Conservation (phyloP, 2,329 filamentous ascomycete species). For the Colletotrichum plurivorum region DNA sequence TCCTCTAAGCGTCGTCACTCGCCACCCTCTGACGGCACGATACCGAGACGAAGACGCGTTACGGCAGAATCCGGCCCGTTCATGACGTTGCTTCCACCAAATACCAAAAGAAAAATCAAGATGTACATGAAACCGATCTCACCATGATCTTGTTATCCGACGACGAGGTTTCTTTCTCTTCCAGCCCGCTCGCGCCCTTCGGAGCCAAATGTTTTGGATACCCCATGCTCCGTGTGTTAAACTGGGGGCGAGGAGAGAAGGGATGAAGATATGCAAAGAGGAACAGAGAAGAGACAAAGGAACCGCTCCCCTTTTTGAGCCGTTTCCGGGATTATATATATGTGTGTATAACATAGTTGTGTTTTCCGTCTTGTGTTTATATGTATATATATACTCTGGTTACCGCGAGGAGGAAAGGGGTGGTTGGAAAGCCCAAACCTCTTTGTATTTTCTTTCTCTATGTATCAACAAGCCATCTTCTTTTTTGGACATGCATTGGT, state of each 20-base stretch:
- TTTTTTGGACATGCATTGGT: background rate
- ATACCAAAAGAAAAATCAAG: background rate
- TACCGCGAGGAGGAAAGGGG: background rate
- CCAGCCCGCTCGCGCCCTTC: background rate
- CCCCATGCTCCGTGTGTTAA: background rate
- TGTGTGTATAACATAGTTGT: conserved; percentile 16
- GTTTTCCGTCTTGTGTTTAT: conserved; percentile 11
- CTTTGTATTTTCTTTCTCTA: conserved; percentile 3
- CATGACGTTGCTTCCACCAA: conserved; percentile 6
- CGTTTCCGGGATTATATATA: conserved; percentile 8
- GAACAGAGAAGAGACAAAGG: no score
- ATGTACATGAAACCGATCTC: conserved; percentile 24
- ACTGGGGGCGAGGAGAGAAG: background rate
- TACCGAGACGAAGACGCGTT: conserved; percentile 1
- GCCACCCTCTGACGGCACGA: conserved; percentile 11
- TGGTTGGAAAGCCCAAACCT: background rate
- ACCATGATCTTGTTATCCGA: conserved; percentile 7
- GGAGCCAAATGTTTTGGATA: conserved; percentile 11
- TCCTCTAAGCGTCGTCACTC: conserved; percentile 45
- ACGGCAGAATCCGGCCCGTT: background rate
- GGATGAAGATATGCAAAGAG: background rate
- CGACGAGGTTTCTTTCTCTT: conserved; percentile 10
- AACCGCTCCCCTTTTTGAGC: background rate
- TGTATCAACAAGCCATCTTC: conserved; percentile 6
- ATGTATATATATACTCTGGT: conserved; percentile 18